A percentile compares a stretch with the other conserved stretches of the same genome.
These are phyloP conservation scores for Cladorrhinum sp. DNA, from an alignment of 2,329 filamentous ascomycete species.

Conservation along the genomic window DNA sequence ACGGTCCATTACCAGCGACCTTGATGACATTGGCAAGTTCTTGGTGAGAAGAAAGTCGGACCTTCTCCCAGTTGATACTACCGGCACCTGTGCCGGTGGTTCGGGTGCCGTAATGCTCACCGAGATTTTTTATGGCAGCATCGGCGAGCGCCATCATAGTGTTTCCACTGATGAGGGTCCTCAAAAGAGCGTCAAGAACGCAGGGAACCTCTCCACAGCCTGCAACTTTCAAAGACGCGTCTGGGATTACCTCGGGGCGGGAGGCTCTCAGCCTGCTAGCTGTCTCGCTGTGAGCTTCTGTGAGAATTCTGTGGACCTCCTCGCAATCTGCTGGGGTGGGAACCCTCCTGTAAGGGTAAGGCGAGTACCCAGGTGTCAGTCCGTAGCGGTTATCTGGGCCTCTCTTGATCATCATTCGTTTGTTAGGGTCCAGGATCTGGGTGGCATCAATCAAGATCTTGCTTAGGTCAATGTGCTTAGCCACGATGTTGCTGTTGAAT, in stretches of 20 bases:
- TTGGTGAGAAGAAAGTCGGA: slow-evolving; percentile 55
- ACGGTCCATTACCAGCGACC: slow-evolving; percentile 65
- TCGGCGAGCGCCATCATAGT: slow-evolving; percentile 54
- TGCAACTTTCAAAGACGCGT: slow-evolving; percentile 67
- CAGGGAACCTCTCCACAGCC: slow-evolving; percentile 61
- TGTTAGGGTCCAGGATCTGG: slow-evolving; percentile 23
- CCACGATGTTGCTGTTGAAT: slow-evolving; percentile 5
- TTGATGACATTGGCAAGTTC: slow-evolving; percentile 69
- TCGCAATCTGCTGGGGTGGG: slow-evolving; percentile 69
- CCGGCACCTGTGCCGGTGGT: slow-evolving; percentile 63
- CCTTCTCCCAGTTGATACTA: slow-evolving; percentile 72
- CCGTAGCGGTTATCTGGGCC: slow-evolving; percentile 45
- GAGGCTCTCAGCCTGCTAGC: slow-evolving; percentile 34
- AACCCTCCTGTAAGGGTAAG: slow-evolving; percentile 64
- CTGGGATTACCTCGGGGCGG: slow-evolving; percentile 65
- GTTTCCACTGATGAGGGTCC: slow-evolving; percentile 52
- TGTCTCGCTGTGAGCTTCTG: slow-evolving; percentile 60
- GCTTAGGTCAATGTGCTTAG: background rate
- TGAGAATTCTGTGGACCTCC: slow-evolving; percentile 64
- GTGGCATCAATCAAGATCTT: slow-evolving; percentile 19
- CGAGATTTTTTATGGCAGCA: slow-evolving; percentile 63
- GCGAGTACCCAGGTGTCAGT: slow-evolving; percentile 54
- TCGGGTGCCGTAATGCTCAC: slow-evolving; percentile 61
- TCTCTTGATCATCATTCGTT: slow-evolving; percentile 19
- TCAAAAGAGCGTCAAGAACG: slow-evolving; percentile 51